Evolutionary conservation across 2,329 filamentous ascomycete species (phyloP).

Genomic region (Didymella sp.): DNA sequence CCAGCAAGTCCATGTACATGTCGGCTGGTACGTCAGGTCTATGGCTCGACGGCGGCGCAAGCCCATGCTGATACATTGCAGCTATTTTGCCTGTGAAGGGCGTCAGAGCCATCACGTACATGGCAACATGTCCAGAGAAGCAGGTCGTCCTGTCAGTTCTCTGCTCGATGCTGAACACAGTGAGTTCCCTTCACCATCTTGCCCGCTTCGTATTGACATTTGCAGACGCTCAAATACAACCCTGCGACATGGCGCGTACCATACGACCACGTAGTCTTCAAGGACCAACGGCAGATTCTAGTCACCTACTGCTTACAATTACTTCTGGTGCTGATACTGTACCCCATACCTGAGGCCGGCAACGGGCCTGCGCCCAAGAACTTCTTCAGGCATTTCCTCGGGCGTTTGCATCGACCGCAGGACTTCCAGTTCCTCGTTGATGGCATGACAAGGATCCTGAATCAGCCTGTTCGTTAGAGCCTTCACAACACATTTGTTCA

Average conservation of each 20-base stretch:
- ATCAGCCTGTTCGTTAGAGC: conserved; percentile 71
- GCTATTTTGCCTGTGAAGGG: conserved; percentile 79
- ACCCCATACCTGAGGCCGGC: conserved; percentile 81
- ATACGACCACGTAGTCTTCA: conserved; percentile 90
- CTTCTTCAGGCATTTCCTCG: conserved; percentile 90
- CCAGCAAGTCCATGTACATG: conserved; percentile 94
- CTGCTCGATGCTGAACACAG: conserved; percentile 93
- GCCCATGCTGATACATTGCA: conserved; percentile 34
- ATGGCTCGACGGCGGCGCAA: background rate
- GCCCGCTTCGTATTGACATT: conserved; percentile 24
- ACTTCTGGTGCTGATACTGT: conserved; percentile 82
- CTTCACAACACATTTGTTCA: too few species aligned
- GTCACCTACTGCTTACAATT: conserved; percentile 93
- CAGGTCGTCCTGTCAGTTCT: conserved; percentile 88
- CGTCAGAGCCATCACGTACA: conserved; percentile 83
- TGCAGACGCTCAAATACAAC: conserved; percentile 90
- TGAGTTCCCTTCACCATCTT: conserved; percentile 56
- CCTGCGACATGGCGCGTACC: conserved; percentile 92
- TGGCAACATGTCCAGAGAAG: conserved; percentile 87
- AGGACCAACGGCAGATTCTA: conserved; percentile 86
- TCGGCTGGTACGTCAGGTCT: conserved; percentile 64
- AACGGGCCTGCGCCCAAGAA: conserved; percentile 77
- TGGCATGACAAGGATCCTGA: conserved; percentile 89
- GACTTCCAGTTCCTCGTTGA: conserved; percentile 98
- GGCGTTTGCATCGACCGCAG: conserved; percentile 87